Percentiles rank a stretch among this genome's conserved stretches.
phyloP scores from a whole-genome alignment of 371 early-diverging fungal genomes.

The Blastocladiella emersonii region DNA sequence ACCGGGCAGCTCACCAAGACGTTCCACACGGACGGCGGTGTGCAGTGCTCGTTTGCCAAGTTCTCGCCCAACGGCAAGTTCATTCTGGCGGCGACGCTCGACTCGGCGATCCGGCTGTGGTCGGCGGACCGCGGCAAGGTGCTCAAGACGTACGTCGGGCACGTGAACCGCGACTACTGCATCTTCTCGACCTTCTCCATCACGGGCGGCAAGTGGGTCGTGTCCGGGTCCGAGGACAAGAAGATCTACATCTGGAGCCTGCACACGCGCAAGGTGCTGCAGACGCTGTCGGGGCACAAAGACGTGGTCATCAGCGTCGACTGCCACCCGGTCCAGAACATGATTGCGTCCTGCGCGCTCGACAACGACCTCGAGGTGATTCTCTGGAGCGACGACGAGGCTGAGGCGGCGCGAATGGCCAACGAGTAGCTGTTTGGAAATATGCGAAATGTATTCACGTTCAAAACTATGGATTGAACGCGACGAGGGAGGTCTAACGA shows the following conservation, averaged over 20 bases:
- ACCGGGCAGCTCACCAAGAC: slow-evolving; percentile 93
- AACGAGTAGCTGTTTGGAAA: too few relatives aligned
- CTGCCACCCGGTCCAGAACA: slow-evolving; percentile 86
- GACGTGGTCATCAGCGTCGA: slow-evolving; percentile 85
- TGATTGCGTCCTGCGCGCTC: slow-evolving; percentile 88
- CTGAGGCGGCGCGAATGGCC: neutral
- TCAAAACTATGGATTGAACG: too few relatives aligned
- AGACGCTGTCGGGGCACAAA: slow-evolving; percentile 81
- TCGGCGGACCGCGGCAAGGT: slow-evolving; percentile 83
- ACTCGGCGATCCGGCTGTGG: slow-evolving; percentile 90
- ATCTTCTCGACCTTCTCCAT: slow-evolving; percentile 83
- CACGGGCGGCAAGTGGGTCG: slow-evolving; percentile 90
- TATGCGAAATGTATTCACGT: too few relatives aligned
- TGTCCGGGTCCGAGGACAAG: slow-evolving; percentile 87
- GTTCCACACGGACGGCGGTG: slow-evolving; percentile 80
- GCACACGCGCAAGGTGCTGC: slow-evolving; percentile 85
- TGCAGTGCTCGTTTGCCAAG: slow-evolving; percentile 87
- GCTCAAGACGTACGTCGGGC: slow-evolving; percentile 84
- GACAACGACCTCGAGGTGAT: slow-evolving; percentile 82
- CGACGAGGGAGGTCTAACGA: too few relatives aligned
- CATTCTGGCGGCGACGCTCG: slow-evolving; percentile 83
- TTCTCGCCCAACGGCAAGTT: slow-evolving; percentile 98
- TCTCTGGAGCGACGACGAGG: slow-evolving; percentile 48
- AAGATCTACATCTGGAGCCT: slow-evolving; percentile 90
- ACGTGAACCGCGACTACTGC: slow-evolving; percentile 80